Conservation (phyloP, 164 flowering plant genomes). For the Aristolochia californica region DNA sequence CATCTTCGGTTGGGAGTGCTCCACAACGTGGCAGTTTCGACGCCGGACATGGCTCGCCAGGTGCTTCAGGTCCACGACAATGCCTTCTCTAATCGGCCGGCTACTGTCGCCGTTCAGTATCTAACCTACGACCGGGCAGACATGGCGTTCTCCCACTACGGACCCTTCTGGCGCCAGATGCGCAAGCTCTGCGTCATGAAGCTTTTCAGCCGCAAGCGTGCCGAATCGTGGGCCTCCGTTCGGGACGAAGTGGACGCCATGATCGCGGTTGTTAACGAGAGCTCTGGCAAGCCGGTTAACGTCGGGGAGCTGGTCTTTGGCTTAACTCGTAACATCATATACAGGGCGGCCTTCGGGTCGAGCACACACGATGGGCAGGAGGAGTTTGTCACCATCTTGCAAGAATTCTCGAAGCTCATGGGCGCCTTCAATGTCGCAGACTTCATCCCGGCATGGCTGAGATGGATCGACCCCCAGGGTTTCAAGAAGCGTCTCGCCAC, state of each 20-base stretch:
- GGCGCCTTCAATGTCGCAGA: slow-evolving; percentile 73
- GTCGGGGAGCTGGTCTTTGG: slow-evolving; percentile 54
- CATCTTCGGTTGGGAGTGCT: slow-evolving; percentile 50
- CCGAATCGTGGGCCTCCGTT: slow-evolving; percentile 76
- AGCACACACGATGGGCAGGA: slow-evolving; percentile 40
- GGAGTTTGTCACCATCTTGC: slow-evolving; percentile 50
- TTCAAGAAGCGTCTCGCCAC: slow-evolving; percentile 26
- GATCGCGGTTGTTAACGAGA: slow-evolving; percentile 17
- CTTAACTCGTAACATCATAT: slow-evolving; percentile 45
- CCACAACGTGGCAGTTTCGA: slow-evolving; percentile 49
- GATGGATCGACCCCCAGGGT: slow-evolving; percentile 56
- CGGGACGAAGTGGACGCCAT: slow-evolving; percentile 56
- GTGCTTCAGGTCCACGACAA: slow-evolving; percentile 70
- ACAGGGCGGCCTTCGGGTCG: slow-evolving; percentile 71
- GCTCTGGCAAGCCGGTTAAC: slow-evolving; percentile 31
- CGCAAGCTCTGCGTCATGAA: slow-evolving; percentile 77
- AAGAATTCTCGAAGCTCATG: slow-evolving; percentile 70
- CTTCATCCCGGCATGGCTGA: slow-evolving; percentile 52
- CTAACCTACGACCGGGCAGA: slow-evolving; percentile 71
- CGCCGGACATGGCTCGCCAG: slow-evolving; percentile 57
- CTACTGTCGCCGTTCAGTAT: slow-evolving; percentile 54
- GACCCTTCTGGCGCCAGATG: slow-evolving; percentile 94
- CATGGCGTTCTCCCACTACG: slow-evolving; percentile 85
- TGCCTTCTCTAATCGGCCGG: slow-evolving; percentile 69
- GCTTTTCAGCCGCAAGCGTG: slow-evolving; percentile 67